These are phyloP conservation scores for Pogostemon cablin DNA, from an alignment of 257 asterid species.

Conservation along the genomic window DNA sequence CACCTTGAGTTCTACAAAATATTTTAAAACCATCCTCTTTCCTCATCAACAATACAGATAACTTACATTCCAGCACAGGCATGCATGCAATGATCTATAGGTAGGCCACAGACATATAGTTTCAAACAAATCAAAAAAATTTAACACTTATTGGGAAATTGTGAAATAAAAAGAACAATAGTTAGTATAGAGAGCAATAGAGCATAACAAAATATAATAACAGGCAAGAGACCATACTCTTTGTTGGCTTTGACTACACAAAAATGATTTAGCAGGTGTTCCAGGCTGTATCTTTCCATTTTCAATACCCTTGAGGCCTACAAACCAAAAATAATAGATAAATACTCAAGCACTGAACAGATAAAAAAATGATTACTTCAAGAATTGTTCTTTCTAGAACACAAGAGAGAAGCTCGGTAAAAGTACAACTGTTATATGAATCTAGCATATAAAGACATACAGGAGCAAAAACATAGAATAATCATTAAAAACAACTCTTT, in stretches of 20 bases:
- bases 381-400: neutral
- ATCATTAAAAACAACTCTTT: neutral
- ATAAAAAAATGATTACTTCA: neutral
- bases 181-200: neutral
- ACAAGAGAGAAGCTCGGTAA: neutral
- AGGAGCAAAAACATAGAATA: neutral
- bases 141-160: neutral
- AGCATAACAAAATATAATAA: slow-evolving; percentile 7
- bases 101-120: no score
- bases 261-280: slow-evolving; percentile 74
- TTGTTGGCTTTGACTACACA: slow-evolving; percentile 94
- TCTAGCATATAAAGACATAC: neutral
- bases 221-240: slow-evolving; percentile 61
- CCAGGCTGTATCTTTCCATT: slow-evolving; percentile 89
- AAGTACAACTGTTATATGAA: neutral
- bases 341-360: slow-evolving; percentile 30
- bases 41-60: no score
- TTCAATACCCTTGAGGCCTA: slow-evolving; percentile 96
- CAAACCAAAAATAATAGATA: slow-evolving; percentile 32
- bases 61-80: no score
- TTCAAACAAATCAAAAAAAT: no score
- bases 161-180: neutral
- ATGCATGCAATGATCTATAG: no score
- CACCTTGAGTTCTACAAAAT: no score
- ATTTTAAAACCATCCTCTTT: no score